Evolutionary conservation across 768 basidiomycete genomes (phyloP).

Genomic region (Thelephora ganbajun): DNA sequence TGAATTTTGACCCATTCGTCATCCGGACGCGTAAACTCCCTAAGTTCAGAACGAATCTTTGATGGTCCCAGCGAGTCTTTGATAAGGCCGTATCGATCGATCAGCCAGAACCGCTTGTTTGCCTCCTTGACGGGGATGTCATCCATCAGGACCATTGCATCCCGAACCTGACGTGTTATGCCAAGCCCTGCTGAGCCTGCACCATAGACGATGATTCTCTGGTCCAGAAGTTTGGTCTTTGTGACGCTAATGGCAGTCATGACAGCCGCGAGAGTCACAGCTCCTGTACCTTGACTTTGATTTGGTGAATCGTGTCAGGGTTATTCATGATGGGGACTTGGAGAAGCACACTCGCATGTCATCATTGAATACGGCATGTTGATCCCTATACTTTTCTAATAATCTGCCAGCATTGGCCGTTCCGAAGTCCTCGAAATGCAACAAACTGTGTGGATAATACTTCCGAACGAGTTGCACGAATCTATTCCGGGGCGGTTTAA

Average conservation of each 20-base stretch:
- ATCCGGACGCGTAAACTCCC: slow-evolving; percentile 42
- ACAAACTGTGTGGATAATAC: slow-evolving; percentile 45
- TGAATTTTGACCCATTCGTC: slow-evolving; percentile 46
- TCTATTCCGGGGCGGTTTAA: slow-evolving; percentile 20
- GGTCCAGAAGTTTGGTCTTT: slow-evolving; percentile 48
- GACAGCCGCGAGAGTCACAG: slow-evolving; percentile 56
- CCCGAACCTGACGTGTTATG: slow-evolving; percentile 61
- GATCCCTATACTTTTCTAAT: slow-evolving; percentile 43
- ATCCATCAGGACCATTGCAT: slow-evolving; percentile 53
- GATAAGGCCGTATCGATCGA: slow-evolving; percentile 57
- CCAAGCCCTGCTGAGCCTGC: slow-evolving; percentile 77
- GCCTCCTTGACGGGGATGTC: slow-evolving; percentile 39
- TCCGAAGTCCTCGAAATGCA: slow-evolving; percentile 84
- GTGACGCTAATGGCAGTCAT: slow-evolving; percentile 60
- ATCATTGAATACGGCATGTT: slow-evolving; percentile 73
- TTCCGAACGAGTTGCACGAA: slow-evolving; percentile 71
- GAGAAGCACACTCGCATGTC: slow-evolving; percentile 47
- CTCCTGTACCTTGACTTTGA: slow-evolving; percentile 58
- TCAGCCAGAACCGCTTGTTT: slow-evolving; percentile 51
- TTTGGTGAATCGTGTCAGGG: not conserved
- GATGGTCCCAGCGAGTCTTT: slow-evolving; percentile 30
- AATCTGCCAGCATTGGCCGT: slow-evolving; percentile 61
- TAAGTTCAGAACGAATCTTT: slow-evolving; percentile 31
- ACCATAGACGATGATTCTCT: slow-evolving; percentile 68
- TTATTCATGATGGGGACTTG: no score